Evolutionary conservation across 371 early-diverging fungal species (phyloP).

Genomic region (Umbelopsis sp.): DNA sequence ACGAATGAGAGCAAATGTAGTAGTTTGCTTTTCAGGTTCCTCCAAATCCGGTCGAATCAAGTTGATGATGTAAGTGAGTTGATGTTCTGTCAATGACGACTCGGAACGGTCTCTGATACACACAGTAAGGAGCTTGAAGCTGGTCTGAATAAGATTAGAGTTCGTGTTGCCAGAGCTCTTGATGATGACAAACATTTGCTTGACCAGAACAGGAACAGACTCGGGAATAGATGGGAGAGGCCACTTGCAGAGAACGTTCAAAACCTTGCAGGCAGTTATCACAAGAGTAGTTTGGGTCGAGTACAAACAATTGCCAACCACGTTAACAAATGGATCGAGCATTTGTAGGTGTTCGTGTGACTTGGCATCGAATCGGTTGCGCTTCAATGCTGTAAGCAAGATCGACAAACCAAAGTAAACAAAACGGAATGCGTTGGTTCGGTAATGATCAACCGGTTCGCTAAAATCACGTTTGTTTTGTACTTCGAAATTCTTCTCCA

Average conservation of each 20-base stretch:
- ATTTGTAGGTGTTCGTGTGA: slow-evolving; percentile 60
- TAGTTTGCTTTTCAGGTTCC: slow-evolving; percentile 81
- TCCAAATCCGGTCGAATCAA: slow-evolving; percentile 89
- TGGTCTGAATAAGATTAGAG: slow-evolving; percentile 75
- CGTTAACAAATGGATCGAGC: slow-evolving; percentile 79
- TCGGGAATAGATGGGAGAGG: slow-evolving; percentile 71
- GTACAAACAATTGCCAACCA: slow-evolving; percentile 81
- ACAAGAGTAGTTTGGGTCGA: slow-evolving; percentile 78
- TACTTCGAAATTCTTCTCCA: slow-evolving; percentile 73
- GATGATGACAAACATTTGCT: slow-evolving; percentile 76
- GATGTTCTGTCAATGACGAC: slow-evolving; percentile 68
- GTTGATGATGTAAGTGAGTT: slow-evolving; percentile 78
- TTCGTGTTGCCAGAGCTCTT: slow-evolving; percentile 65
- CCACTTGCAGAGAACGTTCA: slow-evolving; percentile 65
- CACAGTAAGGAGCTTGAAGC: slow-evolving; percentile 80
- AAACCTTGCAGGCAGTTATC: slow-evolving; percentile 69
- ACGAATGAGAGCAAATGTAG: slow-evolving; percentile 83
- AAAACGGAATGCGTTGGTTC: slow-evolving; percentile 85
- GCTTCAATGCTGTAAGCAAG: slow-evolving; percentile 67
- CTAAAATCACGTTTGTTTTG: slow-evolving; percentile 64
- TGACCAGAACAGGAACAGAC: slow-evolving; percentile 74
- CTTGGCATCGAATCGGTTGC: slow-evolving; percentile 65
- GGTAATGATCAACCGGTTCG: slow-evolving; percentile 64
- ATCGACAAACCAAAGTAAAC: slow-evolving; percentile 90
- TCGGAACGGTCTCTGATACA: slow-evolving; percentile 71